Conservation (phyloP, 495 filamentous ascomycete species). For the Wilcoxina mikolae region DNA sequence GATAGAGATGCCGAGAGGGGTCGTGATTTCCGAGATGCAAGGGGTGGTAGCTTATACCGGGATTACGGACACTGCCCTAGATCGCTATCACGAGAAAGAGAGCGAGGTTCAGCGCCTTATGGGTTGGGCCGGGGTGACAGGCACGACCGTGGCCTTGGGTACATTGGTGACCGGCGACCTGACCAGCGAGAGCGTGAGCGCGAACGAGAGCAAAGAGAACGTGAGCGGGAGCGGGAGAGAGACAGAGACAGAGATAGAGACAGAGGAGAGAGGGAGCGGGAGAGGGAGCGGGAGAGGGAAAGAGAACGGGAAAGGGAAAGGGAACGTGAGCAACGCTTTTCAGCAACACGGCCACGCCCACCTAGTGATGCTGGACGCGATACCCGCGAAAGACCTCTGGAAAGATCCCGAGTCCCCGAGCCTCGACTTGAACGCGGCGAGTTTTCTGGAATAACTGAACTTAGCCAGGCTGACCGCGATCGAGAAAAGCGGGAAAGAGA, state of each 20-base stretch:
- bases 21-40: constrained; percentile 21
- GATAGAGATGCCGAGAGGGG: constrained; percentile 18
- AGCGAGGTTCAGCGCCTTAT: constrained; percentile 9
- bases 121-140: constrained; percentile 18
- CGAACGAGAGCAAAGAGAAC: constrained; percentile 2
- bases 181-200: constrained; percentile 18
- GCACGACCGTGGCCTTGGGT: constrained; percentile 16
- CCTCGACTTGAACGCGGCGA: neutral
- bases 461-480: constrained; percentile 17
- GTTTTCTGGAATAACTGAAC: neutral
- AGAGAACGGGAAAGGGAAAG: constrained; percentile 11
- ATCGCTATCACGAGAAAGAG: constrained; percentile 24
- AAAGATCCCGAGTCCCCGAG: constrained; percentile 3
- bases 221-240: constrained; percentile 6
- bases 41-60: constrained; percentile 10
- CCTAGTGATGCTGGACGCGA: neutral
- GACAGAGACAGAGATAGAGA: constrained; percentile 6
- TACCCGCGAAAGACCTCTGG: constrained; percentile 2
- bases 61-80: constrained; percentile 22
- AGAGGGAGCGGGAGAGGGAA: constrained; percentile 10
- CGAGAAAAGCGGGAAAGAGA: constrained; percentile 27
- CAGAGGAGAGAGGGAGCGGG: constrained; percentile 6
- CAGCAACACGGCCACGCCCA: neutral
- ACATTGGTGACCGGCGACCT: constrained; percentile 21
- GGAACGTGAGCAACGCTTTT: constrained; percentile 10